These are phyloP conservation scores for Nitzschia palea DNA, from an alignment of 108 stramenopile species.

Conservation along the genomic window DNA sequence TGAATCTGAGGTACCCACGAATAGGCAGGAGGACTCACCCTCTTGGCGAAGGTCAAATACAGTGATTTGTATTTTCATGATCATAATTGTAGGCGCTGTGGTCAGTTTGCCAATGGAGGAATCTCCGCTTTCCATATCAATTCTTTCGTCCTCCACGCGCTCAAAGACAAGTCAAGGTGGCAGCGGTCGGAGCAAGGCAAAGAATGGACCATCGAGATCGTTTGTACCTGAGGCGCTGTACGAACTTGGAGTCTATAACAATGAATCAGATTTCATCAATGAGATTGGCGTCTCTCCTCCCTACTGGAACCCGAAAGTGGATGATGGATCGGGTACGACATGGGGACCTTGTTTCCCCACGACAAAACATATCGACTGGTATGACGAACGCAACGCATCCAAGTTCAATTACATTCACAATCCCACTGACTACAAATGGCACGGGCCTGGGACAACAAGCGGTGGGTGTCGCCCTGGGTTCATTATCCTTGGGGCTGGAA, in stretches of 20 bases:
- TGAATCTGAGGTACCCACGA: too few relatives aligned
- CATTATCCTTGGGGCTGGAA: conserved; percentile 84
- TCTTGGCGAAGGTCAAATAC: too few relatives aligned
- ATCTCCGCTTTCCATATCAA: neutral
- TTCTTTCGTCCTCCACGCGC: neutral
- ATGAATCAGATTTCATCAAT: conserved; percentile 33
- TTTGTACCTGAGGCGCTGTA: conserved; percentile 13
- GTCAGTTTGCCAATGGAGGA: neutral
- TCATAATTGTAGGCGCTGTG: neutral
- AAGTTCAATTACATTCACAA: conserved; percentile 3
- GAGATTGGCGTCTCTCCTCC: conserved; percentile 31
- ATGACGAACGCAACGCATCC: conserved; percentile 5
- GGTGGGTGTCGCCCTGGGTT: conserved; percentile 84
- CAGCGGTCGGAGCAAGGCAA: neutral
- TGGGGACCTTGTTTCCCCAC: conserved; percentile 55
- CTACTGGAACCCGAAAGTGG: conserved; percentile 27
- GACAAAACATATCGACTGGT: conserved; percentile 1
- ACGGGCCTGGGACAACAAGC: neutral
- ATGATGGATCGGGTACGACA: conserved; percentile 11
- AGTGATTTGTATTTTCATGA: too few relatives aligned
- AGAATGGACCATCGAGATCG: neutral
- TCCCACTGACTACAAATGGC: neutral
- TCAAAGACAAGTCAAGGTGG: neutral
- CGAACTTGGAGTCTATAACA: conserved; percentile 27
- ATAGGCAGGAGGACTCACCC: too few relatives aligned